Conservation (phyloP, 768 basidiomycete genomes). For the Trametopsis cervina region DNA sequence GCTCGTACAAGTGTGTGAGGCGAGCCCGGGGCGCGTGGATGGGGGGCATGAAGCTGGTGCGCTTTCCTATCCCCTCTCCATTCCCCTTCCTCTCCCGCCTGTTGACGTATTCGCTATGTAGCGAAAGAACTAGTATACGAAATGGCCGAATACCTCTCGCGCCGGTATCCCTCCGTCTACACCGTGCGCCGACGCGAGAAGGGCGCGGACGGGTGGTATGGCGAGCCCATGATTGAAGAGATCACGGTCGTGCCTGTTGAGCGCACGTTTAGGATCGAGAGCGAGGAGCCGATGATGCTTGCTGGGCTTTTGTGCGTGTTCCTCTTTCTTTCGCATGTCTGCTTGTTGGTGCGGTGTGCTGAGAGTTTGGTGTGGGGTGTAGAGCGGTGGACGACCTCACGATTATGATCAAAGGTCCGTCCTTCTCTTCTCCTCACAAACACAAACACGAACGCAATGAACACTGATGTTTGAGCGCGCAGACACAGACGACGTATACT, state of each 20-base stretch:
- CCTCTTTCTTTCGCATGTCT: not conserved
- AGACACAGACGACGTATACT: conserved; percentile 64
- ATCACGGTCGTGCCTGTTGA: conserved; percentile 45
- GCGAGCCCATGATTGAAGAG: conserved; percentile 40
- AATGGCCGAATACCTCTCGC: conserved; percentile 56
- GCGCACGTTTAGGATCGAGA: conserved; percentile 43
- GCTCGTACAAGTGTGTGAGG: conserved; percentile 42
- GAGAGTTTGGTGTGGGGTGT: not conserved
- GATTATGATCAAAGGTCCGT: conserved; percentile 21
- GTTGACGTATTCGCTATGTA: conserved; percentile 18
- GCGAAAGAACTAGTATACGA: conserved; percentile 66
- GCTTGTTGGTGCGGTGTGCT: too few species aligned
- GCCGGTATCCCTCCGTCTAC: conserved; percentile 56
- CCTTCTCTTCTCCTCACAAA: too few species aligned
- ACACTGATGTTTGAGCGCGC: conserved; percentile 2
- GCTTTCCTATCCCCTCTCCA: conserved; percentile 6
- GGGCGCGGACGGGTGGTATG: conserved; percentile 31
- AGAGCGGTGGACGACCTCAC: conserved; percentile 23
- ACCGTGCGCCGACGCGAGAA: conserved; percentile 34
- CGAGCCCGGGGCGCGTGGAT: conserved; percentile 31
- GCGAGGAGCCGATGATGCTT: conserved; percentile 52
- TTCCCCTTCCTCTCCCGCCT: not conserved
- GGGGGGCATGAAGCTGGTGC: conserved; percentile 27
- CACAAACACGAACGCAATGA: not conserved
- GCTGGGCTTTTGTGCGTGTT: conserved; percentile 51